Base-by-base conservation (phyloP, 2,329 filamentous ascomycete genomes). In the Zasmidium citrigriseum region DNA sequence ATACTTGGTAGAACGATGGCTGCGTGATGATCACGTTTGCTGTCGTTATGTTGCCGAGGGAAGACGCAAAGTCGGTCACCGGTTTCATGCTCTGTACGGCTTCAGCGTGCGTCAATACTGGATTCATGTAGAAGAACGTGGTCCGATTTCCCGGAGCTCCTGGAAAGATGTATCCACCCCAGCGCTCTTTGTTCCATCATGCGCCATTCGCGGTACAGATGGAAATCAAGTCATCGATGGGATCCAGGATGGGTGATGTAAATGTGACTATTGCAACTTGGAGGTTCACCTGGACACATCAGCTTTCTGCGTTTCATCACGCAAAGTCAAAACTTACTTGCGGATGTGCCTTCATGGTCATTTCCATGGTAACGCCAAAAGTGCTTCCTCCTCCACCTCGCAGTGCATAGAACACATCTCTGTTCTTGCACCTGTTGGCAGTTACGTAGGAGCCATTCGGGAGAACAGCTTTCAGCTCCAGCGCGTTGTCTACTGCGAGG, bases 341-440 rank as follows among this genome's bases (percentile, higher is more conserved):
- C 12, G 55, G 55, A 25, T 47, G 52, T 21, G 52, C 55, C 14
- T 46, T 18, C 16, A 24, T 59, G 3, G 52, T 65, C 16, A 55
- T 55, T 50, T 65, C 61, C 50, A 64, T 54, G 22, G 48, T 59
- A 4, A 65, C 58, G n/a, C 55, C 63, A 22, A 59, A 58, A 14
- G 59, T 59, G 21, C 25, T 34, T 70, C 79, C 83, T n/a, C 84
- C 83, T 23, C 65, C 64, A 11, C 83, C 84, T 55, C 81, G 80
- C 4, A 86, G 75, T 0, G 79, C 82, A 59, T 73, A 74, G 69
- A 75, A 84, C 10, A 86, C 72, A 56, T 85, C 82, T 0, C 76
- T 61, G 58, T 85, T 70, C 4, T 72, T 67, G 1, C 67, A 67
- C 5, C 68, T 65, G 53, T 67, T 67, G 14, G 60, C 60, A 20